These are phyloP conservation scores for Aspergillus bertholletiae DNA, from an alignment of 495 filamentous ascomycete genomes.

Conservation along the genomic window DNA sequence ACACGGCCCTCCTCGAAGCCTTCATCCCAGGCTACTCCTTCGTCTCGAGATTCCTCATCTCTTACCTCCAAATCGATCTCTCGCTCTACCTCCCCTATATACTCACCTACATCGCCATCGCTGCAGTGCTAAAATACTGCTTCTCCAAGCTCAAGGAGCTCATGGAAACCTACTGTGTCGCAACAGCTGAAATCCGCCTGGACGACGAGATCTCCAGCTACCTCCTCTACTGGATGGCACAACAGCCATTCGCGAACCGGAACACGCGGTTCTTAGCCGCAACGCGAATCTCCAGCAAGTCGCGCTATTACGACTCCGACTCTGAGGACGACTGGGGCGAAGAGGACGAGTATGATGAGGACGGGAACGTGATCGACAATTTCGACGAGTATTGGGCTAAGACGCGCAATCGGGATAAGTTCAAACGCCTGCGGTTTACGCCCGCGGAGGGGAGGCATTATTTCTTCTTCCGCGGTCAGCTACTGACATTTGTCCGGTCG, in stretches of 20 bases:
- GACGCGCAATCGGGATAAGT: constrained; percentile 44
- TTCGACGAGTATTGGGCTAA: constrained; percentile 49
- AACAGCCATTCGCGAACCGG: constrained; percentile 53
- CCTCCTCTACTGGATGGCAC: constrained; percentile 66
- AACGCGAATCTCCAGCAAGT: constrained; percentile 50
- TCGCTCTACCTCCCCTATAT: constrained; percentile 65
- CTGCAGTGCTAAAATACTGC: constrained; percentile 49
- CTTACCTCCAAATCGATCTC: constrained; percentile 65
- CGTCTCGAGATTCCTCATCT: constrained; percentile 55
- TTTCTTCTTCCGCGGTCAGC: constrained; percentile 58
- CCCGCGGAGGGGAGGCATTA: constrained; percentile 59
- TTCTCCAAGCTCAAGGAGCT: constrained; percentile 36
- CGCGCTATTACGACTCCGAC: constrained; percentile 42
- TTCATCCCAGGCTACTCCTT: constrained; percentile 72
- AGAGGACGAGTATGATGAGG: constrained; percentile 43
- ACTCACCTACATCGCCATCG: constrained; percentile 46
- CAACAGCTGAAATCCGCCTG: constrained; percentile 58
- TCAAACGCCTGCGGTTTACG: constrained; percentile 60
- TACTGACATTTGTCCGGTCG: constrained; percentile 53
- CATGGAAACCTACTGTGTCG: constrained; percentile 35
- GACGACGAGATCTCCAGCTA: constrained; percentile 69
- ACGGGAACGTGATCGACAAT: constrained; percentile 11
- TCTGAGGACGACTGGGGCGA: constrained; percentile 31
- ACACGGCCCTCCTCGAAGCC: constrained; percentile 59
- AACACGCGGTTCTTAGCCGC: constrained; percentile 61